Percentiles rank a stretch among this genome's conserved stretches.
phyloP scores from a whole-genome alignment of 2,329 filamentous ascomycete species.

The Hyphodiscus sp. region DNA sequence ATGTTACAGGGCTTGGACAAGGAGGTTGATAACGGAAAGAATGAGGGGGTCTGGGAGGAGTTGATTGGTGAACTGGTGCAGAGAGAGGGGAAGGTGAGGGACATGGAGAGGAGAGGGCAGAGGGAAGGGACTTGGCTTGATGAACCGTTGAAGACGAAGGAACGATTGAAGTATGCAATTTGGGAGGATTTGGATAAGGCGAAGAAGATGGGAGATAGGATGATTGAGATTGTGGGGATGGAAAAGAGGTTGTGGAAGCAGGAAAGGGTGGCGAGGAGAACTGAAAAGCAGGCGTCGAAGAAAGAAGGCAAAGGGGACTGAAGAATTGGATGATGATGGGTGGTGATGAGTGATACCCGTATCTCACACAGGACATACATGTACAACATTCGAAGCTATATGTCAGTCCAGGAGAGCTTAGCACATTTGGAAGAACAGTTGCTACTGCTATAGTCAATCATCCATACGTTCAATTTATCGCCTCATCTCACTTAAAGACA shows the following conservation, averaged over 20 bases:
- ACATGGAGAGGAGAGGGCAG: conserved; percentile 14
- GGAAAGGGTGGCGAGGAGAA: conserved; percentile 26
- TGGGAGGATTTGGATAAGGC: conserved; percentile 25
- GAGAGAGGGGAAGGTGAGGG: conserved; percentile 20
- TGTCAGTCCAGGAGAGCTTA: not conserved
- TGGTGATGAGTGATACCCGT: not conserved
- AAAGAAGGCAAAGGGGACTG: conserved; percentile 5
- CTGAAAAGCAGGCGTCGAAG: conserved; percentile 11
- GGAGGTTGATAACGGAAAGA: conserved; percentile 39
- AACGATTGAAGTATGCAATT: not conserved
- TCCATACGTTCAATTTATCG: not conserved
- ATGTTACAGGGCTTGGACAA: conserved; percentile 31
- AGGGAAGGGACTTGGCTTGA: conserved; percentile 3
- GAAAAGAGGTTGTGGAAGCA: conserved; percentile 38
- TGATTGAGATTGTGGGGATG: conserved; percentile 40
- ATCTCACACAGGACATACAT: no score
- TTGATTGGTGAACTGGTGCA: conserved; percentile 12
- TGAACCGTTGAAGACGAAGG: not conserved
- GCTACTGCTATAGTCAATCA: not conserved
- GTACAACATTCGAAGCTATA: not conserved
- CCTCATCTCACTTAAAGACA: conserved; percentile 11
- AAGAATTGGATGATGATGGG: not conserved
- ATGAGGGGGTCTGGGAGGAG: conserved; percentile 47
- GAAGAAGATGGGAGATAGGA: conserved; percentile 30
- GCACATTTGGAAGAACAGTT: not conserved